Percentiles rank a stretch among this genome's conserved stretches.
Conservation (phyloP, 1,284 basidiomycete genomes). For the Cryptococcus wingfieldii region DNA sequence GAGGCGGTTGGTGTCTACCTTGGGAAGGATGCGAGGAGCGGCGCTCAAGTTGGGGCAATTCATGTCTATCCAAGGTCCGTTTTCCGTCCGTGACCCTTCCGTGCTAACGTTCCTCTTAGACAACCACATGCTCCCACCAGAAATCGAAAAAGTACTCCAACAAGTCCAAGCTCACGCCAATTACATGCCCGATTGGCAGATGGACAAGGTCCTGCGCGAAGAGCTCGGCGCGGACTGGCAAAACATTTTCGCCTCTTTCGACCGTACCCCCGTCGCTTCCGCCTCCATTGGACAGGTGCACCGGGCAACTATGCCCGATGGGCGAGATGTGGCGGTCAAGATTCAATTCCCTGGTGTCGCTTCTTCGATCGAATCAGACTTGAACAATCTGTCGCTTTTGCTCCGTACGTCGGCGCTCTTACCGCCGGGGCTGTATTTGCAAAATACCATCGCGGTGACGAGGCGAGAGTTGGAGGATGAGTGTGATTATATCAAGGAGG, state of each 20-base stretch:
- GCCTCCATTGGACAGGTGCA: constrained; percentile 99
- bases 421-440: constrained; percentile 83
- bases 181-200: constrained; percentile 98
- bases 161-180: constrained; percentile 93
- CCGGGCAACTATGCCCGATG: constrained; percentile 60
- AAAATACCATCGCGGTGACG: constrained; percentile 83
- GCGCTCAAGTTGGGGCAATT: constrained; percentile 97
- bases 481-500: constrained; percentile 90
- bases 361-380: constrained; percentile 78
- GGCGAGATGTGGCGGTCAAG: constrained; percentile 73
- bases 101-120: constrained; percentile 50
- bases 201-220: constrained; percentile 77
- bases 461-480: constrained; percentile 89
- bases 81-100: neutral
- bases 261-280: constrained; percentile 85
- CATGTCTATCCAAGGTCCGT: constrained; percentile 87
- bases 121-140: constrained; percentile 79
- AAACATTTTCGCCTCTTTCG: constrained; percentile 68
- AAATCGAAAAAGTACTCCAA: constrained; percentile 82
- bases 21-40: constrained; percentile 92
- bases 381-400: constrained; percentile 79
- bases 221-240: constrained; percentile 77
- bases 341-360: constrained; percentile 93
- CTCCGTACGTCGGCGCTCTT: constrained; percentile 74
- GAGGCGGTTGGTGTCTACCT: constrained; percentile 80